A percentile compares a stretch with the other conserved stretches of the same genome.
Conservation (phyloP, 371 early-diverging fungal species). For the Zopfochytrium polystomum region DNA sequence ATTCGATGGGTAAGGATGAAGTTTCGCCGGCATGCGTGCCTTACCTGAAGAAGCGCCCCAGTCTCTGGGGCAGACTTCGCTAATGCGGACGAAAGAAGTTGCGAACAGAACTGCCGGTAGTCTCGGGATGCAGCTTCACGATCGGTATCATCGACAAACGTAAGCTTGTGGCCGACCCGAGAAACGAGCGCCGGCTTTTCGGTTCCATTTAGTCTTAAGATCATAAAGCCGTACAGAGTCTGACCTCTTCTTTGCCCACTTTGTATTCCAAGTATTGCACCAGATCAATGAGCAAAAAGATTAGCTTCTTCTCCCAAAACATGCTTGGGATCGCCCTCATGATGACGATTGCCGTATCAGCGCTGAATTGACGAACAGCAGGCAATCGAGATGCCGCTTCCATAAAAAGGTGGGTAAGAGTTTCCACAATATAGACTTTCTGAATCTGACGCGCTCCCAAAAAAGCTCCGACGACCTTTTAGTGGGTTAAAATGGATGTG, state of each 20-base stretch:
- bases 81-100: slow-evolving; percentile 32
- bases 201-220: slow-evolving; percentile 10
- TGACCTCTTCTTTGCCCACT: background rate
- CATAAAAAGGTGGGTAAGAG: slow-evolving; percentile 44
- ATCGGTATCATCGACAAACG: slow-evolving; percentile 38
- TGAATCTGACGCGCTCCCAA: slow-evolving; percentile 8
- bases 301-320: slow-evolving; percentile 37
- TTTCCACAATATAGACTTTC: slow-evolving; percentile 39
- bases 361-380: slow-evolving; percentile 31
- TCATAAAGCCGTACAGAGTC: background rate
- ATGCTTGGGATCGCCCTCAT: slow-evolving; percentile 33
- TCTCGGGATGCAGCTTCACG: slow-evolving; percentile 28
- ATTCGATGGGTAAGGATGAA: slow-evolving; percentile 1
- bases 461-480: slow-evolving; percentile 14
- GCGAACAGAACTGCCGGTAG: slow-evolving; percentile 29
- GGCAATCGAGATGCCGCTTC: slow-evolving; percentile 32
- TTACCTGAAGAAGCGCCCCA: slow-evolving; percentile 39
- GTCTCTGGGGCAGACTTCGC: slow-evolving; percentile 39
- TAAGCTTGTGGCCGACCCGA: too few species aligned
- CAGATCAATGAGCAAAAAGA: slow-evolving; percentile 42
- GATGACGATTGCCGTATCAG: slow-evolving; percentile 16
- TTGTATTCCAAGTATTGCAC: slow-evolving; percentile 37
- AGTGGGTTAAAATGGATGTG: too few species aligned
- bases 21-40: slow-evolving; percentile 4
- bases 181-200: slow-evolving; percentile 26